Conservation (phyloP, 768 basidiomycete genomes). For the Hortiboletus flavorubellus region DNA sequence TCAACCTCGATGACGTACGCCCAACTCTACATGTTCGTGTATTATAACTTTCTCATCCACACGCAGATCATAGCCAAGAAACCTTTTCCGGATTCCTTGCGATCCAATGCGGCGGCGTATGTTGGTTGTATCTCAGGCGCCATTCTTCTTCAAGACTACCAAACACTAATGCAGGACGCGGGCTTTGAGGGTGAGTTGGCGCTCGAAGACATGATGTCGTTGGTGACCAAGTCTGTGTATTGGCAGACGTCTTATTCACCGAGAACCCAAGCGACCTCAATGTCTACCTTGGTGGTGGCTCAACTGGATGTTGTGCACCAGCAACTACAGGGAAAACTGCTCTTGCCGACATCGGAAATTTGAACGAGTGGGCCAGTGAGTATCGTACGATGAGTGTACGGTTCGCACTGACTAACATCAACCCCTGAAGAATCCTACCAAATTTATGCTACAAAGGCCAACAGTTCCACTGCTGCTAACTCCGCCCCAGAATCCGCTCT, state of each 20-base stretch:
- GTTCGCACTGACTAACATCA: neutral
- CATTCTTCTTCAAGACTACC: constrained; percentile 38
- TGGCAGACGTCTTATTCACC: constrained; percentile 38
- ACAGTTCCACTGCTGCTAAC: neutral
- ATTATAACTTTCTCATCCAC: neutral
- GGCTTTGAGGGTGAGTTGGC: constrained; percentile 40
- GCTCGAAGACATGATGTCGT: neutral
- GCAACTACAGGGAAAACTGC: neutral
- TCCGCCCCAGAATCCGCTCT: constrained; percentile 24
- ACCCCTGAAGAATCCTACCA: constrained; percentile 41
- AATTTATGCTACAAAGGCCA: constrained; percentile 43
- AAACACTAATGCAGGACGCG: constrained; percentile 34
- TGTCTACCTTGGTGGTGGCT: constrained; percentile 26
- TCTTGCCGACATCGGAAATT: constrained; percentile 28
- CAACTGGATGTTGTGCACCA: constrained; percentile 8
- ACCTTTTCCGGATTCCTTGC: constrained; percentile 41
- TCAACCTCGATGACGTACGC: constrained; percentile 50
- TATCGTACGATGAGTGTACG: neutral
- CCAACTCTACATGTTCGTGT: neutral
- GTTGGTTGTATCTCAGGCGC: constrained; percentile 49
- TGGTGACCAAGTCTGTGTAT: neutral
- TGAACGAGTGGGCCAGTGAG: constrained; percentile 46
- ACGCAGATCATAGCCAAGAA: constrained; percentile 46
- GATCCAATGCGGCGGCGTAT: constrained; percentile 39
- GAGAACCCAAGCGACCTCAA: constrained; percentile 43